Evolutionary conservation across 2,329 filamentous ascomycete genomes (phyloP).

Genomic region (Cercospora sp.): DNA sequence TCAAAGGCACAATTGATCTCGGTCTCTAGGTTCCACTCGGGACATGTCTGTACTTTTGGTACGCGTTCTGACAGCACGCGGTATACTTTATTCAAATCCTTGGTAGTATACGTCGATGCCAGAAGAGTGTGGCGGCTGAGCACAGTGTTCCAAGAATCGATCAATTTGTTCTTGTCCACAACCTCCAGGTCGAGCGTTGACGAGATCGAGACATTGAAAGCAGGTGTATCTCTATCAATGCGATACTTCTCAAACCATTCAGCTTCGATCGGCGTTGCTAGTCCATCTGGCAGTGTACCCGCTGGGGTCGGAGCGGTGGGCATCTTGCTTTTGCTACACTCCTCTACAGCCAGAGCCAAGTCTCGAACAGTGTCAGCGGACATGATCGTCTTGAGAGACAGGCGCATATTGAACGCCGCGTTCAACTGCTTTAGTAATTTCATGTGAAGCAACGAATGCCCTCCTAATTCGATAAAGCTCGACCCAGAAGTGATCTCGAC

Average conservation of each 20-base stretch:
- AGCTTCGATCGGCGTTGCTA: neutral
- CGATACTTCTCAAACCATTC: neutral
- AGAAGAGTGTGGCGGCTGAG: neutral
- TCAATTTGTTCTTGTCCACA: neutral
- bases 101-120: neutral
- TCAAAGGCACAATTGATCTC: neutral
- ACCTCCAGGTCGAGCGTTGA: neutral
- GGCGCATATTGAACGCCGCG: neutral
- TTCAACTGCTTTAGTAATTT: neutral
- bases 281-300: neutral
- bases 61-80: neutral
- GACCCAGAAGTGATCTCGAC: neutral
- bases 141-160: constrained; percentile 4
- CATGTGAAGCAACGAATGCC: neutral
- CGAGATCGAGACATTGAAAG: neutral
- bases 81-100: neutral
- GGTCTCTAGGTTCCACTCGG: neutral
- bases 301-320: neutral
- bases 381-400: neutral
- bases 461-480: neutral
- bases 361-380: neutral
- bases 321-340: neutral
- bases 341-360: neutral
- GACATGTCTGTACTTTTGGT: neutral
- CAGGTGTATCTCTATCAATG: neutral